These are phyloP conservation scores for Phytophthora tubulina DNA, from an alignment of 352 stramenopile species.

Conservation along the genomic window DNA sequence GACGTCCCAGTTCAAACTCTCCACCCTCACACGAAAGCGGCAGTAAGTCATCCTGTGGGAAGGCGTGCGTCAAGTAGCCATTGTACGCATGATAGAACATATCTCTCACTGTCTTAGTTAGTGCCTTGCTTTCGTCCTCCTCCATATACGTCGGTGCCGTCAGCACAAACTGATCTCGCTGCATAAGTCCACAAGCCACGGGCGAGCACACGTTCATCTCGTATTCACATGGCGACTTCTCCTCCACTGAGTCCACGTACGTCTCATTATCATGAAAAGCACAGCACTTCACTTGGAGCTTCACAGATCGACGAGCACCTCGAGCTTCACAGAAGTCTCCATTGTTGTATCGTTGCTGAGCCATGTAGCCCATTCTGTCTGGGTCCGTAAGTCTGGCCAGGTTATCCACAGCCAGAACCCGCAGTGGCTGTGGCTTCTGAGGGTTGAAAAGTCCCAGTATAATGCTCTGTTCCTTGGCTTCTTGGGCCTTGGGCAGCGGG, in stretches of 20 bases:
- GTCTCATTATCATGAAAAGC: conserved; percentile 82
- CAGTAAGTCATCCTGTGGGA: conserved; percentile 82
- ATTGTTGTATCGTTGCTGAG: conserved; percentile 60
- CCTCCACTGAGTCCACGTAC: conserved; percentile 78
- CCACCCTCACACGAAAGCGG: conserved; percentile 77
- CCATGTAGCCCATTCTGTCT: conserved; percentile 66
- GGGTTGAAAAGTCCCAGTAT: conserved; percentile 53
- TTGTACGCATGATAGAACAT: conserved; percentile 94
- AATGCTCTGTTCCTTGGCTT: conserved; percentile 43
- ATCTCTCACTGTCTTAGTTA: conserved; percentile 75
- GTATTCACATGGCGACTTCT: conserved; percentile 66
- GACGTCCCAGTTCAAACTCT: conserved; percentile 81
- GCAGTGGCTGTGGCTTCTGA: conserved; percentile 47
- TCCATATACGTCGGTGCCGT: conserved; percentile 56
- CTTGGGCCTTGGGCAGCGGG: conserved; percentile 22
- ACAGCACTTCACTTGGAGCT: conserved; percentile 82
- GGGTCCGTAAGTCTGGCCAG: conserved; percentile 50
- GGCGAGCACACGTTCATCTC: conserved; percentile 77
- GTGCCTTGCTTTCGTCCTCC: conserved; percentile 62
- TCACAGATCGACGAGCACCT: conserved; percentile 35
- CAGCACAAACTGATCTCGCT: conserved; percentile 76
- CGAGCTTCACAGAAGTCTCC: conserved; percentile 51
- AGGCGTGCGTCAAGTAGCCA: conserved; percentile 86
- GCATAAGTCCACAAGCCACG: conserved; percentile 75
- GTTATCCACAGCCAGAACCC: conserved; percentile 52